Evolutionary conservation across 164 flowering plant genomes (phyloP), one percentile per base, ranked within the genome.

Genomic region (Kalanchoe fedtschenkoi): DNA sequence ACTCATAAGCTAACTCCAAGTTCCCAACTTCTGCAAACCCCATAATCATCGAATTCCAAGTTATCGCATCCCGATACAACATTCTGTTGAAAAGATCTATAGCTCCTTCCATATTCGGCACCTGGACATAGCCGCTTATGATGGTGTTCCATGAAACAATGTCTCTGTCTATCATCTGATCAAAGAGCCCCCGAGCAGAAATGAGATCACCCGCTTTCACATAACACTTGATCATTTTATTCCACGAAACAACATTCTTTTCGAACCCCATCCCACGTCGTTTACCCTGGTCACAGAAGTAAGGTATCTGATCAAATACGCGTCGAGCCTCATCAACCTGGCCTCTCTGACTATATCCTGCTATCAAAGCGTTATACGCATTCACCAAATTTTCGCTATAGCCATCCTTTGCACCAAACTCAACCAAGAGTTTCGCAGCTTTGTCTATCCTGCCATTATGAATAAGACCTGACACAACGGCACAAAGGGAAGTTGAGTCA

Each of bases 61-160:
- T 22, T 22, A 51, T 14, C 5, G 46, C 53, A 63, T 63, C 66
- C 4, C 44, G 66, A 28, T 54, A 15, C 29, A 42, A 32, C 59
- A 63, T 63, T 24, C 38, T 37, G 8, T n/a, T 39, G 22, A 63
- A 63, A 34, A 63, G 46, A 53, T 53, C 17, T 14, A 29, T 26
- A 28, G 60, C 66, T 53, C 29, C 66, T 53, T 29, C 59, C 66
- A 53, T 63, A 54, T 63, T 41, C 41, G 55, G 35, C 24, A 53
- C 37, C 22, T 63, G 60, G 37, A 47, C 66, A 53, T 63, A 63
- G 30, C 60, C 66, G 35, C 59, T 70, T 24, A 73, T 64, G 60
- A 73, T 70, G 10, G 76, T 39, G 55, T 70, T 70, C 76, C 76
- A 73, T 29, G 73, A 70, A 35, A 66, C 60, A 24, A 64, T 42